Base-by-base conservation (phyloP, 164 flowering plant species). In the Paratinospora sagittata region DNA sequence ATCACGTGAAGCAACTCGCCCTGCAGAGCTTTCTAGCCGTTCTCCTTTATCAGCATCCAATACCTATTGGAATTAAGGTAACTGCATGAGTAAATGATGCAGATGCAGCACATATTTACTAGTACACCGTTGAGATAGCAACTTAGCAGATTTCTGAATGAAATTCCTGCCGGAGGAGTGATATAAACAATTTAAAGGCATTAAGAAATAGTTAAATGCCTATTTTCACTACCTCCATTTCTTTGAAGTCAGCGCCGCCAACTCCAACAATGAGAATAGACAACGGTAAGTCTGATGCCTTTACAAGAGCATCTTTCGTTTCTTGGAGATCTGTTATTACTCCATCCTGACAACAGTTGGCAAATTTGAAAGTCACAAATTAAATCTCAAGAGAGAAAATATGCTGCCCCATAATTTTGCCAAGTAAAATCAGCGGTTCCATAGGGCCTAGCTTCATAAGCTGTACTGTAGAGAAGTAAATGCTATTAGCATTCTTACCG, bases 181-280 rank as follows among this genome's bases (percentile, higher is more conserved):
- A 4, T 0, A 36, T 33, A 33, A 4, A 19, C 43, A 17, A 67
- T 2, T 27, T 6, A 37, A 1, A 6, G 58, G 30, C 3, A 11
- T 45, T 55, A 27, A 55, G 78, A 87, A 82, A 55, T 82, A 86
- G 72, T 87, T 75, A 55, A 55, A 55, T 55, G 21, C 61, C 21
- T 7, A 55, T n/a, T 7, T 19, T 33, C 90, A 90, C 27, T 82
- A 95, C 98, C 97, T 92, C 97, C 98, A 95, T 95, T 74, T 84
- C 86, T 72, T 71, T 86, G 64, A 88, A 95, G 82, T 92, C 96
- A 45, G 97, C 96, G 39, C 82, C 77, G 26, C 98, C 98, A 17
- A 94, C 98, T 73, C 98, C 98, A 77, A 95, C 96, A 41, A 95
- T 85, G 41, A 92, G 92, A 78, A 95, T 81, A 27, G 97, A 95